Conservation (phyloP, 371 early-diverging fungal genomes). For the Basidiobolus meristosporus region DNA sequence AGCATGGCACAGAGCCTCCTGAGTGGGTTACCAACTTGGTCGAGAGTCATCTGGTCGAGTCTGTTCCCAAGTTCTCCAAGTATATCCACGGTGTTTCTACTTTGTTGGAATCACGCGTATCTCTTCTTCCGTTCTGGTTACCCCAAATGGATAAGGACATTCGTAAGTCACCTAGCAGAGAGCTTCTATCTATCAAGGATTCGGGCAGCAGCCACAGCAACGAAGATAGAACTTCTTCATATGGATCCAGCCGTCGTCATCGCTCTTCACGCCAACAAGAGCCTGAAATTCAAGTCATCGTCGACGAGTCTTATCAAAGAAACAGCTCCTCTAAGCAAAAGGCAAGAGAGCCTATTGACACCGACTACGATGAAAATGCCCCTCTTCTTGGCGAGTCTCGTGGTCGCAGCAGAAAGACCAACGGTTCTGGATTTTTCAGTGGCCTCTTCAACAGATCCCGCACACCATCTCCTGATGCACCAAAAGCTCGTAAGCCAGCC, state of each 20-base stretch:
- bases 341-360: conserved; percentile 9
- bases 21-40: conserved; percentile 90
- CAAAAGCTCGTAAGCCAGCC: conserved; percentile 1
- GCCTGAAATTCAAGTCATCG: background rate
- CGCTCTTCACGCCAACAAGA: background rate
- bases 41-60: conserved; percentile 80
- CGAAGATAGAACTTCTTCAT: conserved; percentile 4
- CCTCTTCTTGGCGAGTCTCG: too few species aligned
- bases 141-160: conserved; percentile 91
- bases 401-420: too few species aligned
- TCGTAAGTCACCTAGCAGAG: conserved; percentile 30
- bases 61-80: conserved; percentile 96
- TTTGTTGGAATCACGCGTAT: conserved; percentile 66
- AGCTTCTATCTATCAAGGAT: conserved; percentile 3
- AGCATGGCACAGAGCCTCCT: conserved; percentile 72
- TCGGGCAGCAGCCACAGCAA: conserved; percentile 7
- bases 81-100: conserved; percentile 95
- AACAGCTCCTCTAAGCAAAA: conserved; percentile 3
- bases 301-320: background rate
- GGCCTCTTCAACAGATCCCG: too few species aligned
- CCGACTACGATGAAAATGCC: background rate
- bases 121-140: conserved; percentile 93
- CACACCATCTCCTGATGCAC: too few species aligned
- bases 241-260: background rate
- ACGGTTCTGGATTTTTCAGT: too few species aligned